Percentiles rank a stretch among this genome's conserved stretches.
phyloP scores from a whole-genome alignment of 129 eudicot species.

The Flaveria brownii region DNA sequence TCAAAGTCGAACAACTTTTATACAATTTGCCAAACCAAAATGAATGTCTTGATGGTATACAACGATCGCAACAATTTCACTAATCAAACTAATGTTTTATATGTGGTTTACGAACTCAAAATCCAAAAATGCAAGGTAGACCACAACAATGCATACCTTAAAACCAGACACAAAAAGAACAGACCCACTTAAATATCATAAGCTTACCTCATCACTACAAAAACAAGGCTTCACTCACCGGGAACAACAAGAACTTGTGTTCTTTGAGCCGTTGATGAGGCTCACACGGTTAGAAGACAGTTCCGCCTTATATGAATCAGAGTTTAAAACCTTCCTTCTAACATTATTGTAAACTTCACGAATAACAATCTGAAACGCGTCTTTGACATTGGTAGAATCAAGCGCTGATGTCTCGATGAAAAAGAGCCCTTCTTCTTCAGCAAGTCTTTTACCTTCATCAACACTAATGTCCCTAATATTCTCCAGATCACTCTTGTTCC shows the following conservation, averaged over 20 bases:
- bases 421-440: constrained; percentile 83
- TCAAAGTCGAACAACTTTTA: too few relatives aligned
- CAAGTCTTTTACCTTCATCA: constrained; percentile 75
- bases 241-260: constrained; percentile 55
- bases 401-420: constrained; percentile 92
- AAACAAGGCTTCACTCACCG: constrained; percentile 31
- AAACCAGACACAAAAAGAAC: constrained; percentile 7
- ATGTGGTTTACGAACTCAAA: constrained; percentile 16
- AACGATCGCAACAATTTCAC: not conserved
- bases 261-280: constrained; percentile 47
- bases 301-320: constrained; percentile 79
- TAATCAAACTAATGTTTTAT: constrained; percentile 9
- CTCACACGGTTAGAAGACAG: constrained; percentile 72
- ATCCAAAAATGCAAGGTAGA: constrained; percentile 3
- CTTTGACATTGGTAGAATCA: constrained; percentile 67
- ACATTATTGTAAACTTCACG: constrained; percentile 61
- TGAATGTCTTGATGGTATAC: not conserved
- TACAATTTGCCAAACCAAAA: not conserved
- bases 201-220: constrained; percentile 17
- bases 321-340: constrained; percentile 72
- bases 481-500: constrained; percentile 84
- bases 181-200: not conserved
- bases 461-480: constrained; percentile 68
- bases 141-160: constrained; percentile 19
- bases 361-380: constrained; percentile 81